Percentiles rank a stretch among this genome's conserved stretches.
These are phyloP conservation scores for Agrocybe praecox DNA, from an alignment of 768 basidiomycete genomes.

Conservation along the genomic window DNA sequence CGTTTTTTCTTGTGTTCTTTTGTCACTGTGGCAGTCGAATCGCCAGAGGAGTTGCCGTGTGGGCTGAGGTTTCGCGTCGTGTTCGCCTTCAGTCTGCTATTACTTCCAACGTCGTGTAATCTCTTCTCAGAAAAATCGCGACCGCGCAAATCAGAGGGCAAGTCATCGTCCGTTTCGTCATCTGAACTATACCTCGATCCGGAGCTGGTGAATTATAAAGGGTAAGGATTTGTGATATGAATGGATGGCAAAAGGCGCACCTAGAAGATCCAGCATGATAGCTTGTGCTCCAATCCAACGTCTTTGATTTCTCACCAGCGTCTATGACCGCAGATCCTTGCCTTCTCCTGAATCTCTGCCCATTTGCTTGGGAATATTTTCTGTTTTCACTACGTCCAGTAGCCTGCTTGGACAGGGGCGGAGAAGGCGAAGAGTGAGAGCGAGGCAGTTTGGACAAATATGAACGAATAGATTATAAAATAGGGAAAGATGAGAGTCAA, in stretches of 20 bases:
- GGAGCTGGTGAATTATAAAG: slow-evolving; percentile 37
- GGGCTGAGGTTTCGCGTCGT: slow-evolving; percentile 33
- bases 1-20: slow-evolving; percentile 31
- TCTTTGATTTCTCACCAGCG: slow-evolving; percentile 23
- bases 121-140: slow-evolving; percentile 31
- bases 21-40: slow-evolving; percentile 38
- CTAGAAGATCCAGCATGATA: slow-evolving; percentile 86
- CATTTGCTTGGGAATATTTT: slow-evolving; percentile 34
- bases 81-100: slow-evolving; percentile 22
- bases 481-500: background rate
- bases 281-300: slow-evolving; percentile 80
- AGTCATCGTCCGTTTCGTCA: slow-evolving; percentile 56
- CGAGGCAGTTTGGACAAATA: slow-evolving; percentile 66
- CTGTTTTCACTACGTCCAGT: slow-evolving; percentile 52
- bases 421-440: slow-evolving; percentile 78
- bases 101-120: slow-evolving; percentile 20
- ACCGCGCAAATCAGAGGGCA: slow-evolving; percentile 41
- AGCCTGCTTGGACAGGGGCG: slow-evolving; percentile 58
- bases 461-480: background rate
- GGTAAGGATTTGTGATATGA: background rate
- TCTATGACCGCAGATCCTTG: slow-evolving; percentile 32
- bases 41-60: slow-evolving; percentile 40
- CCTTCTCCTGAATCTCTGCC: slow-evolving; percentile 36
- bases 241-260: slow-evolving; percentile 36
- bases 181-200: slow-evolving; percentile 53